Base-by-base conservation (phyloP, 306 rosid genomes). In the Luffa acutangula region DNA sequence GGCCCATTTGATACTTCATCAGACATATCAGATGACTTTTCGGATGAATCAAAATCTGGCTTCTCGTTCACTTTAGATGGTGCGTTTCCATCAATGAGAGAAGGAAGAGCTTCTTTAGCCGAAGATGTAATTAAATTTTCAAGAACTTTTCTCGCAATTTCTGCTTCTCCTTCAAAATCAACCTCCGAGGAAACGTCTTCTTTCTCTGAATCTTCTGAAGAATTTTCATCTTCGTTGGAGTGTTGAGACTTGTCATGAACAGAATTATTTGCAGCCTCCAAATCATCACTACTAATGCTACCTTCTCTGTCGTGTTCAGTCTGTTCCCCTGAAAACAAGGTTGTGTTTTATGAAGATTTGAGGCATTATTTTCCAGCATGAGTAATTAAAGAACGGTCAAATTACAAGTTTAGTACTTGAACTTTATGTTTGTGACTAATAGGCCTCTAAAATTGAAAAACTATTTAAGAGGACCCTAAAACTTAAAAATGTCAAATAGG, bases 101-200 rank as follows among this genome's bases (percentile, higher is more conserved):
- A 80, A 72, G 86, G 80, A 78, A 57, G 57, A 65, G 82, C 71
- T 79, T 69, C 96, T 79, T 80, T 87, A 58, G 78, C 52, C 69
- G 94, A 90, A 74, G 92, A 83, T 46, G 85, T 9, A 45, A 93
- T 87, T 82, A 95, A 84, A 83, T 83, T 91, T 49, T 86, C 82
- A 3, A 95, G 85, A 86, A 95, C 90, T 90, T 88, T 95, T 80
- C 90, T 91, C 51, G 97, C 89, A 54, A 91, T 87, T 86, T 90
- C 94, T 45, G 89, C 93, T 90, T 95, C 99, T 88, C 84, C 80
- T 15, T 90, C 93, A 87, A 93, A 95, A 88, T 95, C 82, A 83
- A 84, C 85, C 78, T 85, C 96, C 57, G 84, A 70, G 60, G 89
- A 83, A 37, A 62, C 70, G 21, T 82, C 88, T 31, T 84, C 92